phyloP scores from a whole-genome alignment of 805 yeast species.

The Maudiozyma barnettii region DNA sequence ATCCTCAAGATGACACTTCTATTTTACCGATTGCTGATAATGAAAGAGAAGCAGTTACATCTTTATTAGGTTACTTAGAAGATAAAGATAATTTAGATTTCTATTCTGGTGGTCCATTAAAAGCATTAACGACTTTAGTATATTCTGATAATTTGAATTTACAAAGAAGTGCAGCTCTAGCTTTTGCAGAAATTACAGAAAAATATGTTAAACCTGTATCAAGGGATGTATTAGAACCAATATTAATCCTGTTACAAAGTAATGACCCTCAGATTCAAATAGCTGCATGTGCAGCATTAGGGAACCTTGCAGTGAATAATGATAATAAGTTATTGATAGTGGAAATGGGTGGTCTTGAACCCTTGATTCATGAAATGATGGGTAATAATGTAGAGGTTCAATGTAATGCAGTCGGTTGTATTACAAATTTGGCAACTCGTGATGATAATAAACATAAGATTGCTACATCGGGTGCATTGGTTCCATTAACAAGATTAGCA shows the following conservation, averaged over 20 bases:
- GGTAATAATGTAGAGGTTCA: slow-evolving; percentile 95
- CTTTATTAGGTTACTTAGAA: slow-evolving; percentile 79
- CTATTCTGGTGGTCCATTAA: slow-evolving; percentile 72
- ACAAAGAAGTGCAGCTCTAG: slow-evolving; percentile 94
- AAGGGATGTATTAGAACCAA: slow-evolving; percentile 88
- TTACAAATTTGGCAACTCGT: slow-evolving; percentile 94
- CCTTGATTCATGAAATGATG: slow-evolving; percentile 95
- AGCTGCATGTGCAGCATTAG: slow-evolving; percentile 97
- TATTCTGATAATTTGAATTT: slow-evolving; percentile 91
- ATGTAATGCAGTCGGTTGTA: slow-evolving; percentile 98
- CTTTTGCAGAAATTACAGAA: slow-evolving; percentile 97
- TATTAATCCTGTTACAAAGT: slow-evolving; percentile 73
- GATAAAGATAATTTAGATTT: slow-evolving; percentile 69
- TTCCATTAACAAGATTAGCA: slow-evolving; percentile 89
- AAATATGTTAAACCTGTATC: slow-evolving; percentile 88
- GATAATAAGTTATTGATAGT: slow-evolving; percentile 89
- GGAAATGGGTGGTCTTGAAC: slow-evolving; percentile 96
- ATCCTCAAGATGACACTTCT: slow-evolving; percentile 35
- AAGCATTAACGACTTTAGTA: slow-evolving; percentile 85
- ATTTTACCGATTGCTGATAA: slow-evolving; percentile 83
- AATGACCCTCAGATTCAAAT: slow-evolving; percentile 92
- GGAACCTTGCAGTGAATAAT: slow-evolving; percentile 95
- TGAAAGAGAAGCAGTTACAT: slow-evolving; percentile 93
- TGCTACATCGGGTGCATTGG: slow-evolving; percentile 91
- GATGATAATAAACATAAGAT: slow-evolving; percentile 94